These are phyloP conservation scores for Colletotrichum aenigma DNA, from an alignment of 2,329 filamentous ascomycete genomes.

Conservation along the genomic window DNA sequence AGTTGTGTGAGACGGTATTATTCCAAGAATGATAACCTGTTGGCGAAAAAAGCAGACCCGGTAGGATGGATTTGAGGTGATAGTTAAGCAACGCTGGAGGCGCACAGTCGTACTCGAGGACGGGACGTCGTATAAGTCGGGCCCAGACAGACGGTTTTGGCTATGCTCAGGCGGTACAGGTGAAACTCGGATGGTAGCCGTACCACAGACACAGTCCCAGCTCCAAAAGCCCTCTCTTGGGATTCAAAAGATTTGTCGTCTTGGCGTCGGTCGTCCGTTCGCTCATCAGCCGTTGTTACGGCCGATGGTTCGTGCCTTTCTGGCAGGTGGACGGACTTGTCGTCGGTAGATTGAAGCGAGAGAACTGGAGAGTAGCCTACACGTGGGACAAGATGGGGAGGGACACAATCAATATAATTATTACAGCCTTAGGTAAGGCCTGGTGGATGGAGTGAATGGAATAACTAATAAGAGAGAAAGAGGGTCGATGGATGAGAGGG, in stretches of 20 bases:
- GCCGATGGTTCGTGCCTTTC: conserved; percentile 8
- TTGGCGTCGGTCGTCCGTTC: conserved; percentile 8
- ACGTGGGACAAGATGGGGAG: neutral
- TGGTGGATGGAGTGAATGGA: neutral
- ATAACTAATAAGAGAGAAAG: neutral
- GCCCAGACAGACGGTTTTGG: conserved; percentile 4
- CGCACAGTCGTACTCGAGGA: neutral
- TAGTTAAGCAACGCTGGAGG: neutral
- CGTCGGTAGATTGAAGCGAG: neutral
- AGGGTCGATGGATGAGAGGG: conserved; percentile 1
- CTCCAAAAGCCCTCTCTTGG: neutral
- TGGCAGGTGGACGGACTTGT: conserved; percentile 4
- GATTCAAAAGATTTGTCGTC: neutral
- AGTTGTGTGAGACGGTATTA: neutral
- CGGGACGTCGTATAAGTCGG: conserved; percentile 6
- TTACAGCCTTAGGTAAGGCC: neutral
- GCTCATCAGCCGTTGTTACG: neutral
- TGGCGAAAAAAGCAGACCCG: neutral
- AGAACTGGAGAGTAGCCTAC: neutral
- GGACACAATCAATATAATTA: conserved; percentile 1
- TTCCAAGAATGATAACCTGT: neutral
- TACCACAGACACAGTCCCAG: conserved; percentile 14
- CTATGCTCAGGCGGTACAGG: conserved; percentile 5
- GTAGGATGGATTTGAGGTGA: neutral
- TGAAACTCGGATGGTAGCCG: conserved; percentile 7